phyloP scores from a whole-genome alignment of 2,329 filamentous ascomycete species.

The Capronia americana region DNA sequence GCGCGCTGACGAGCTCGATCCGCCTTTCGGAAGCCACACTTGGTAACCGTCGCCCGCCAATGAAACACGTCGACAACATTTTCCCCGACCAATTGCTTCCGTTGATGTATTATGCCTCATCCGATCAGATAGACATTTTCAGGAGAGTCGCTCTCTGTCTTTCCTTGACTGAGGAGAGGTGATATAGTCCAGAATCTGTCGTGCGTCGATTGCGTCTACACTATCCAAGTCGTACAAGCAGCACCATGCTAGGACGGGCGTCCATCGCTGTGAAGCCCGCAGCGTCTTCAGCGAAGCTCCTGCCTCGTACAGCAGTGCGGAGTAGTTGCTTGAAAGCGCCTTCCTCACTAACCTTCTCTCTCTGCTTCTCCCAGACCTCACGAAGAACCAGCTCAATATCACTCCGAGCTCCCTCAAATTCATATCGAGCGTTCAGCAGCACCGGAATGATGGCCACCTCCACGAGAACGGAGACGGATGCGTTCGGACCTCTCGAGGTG shows the following conservation, averaged over 20 bases:
- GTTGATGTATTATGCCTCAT: not conserved
- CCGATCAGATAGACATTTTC: not conserved
- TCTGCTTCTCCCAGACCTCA: slow-evolving; percentile 25
- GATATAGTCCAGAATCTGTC: not conserved
- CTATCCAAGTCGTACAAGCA: slow-evolving; percentile 6
- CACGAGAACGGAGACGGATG: slow-evolving; percentile 89
- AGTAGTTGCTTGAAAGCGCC: slow-evolving; percentile 33
- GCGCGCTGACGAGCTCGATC: not conserved
- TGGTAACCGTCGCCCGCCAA: slow-evolving; percentile 2
- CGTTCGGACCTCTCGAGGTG: slow-evolving; percentile 90
- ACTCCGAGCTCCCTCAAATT: slow-evolving; percentile 17
- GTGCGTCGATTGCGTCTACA: not conserved
- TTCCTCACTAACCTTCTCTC: slow-evolving; percentile 31
- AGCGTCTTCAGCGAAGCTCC: slow-evolving; percentile 33
- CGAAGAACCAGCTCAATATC: slow-evolving; percentile 16
- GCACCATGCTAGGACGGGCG: slow-evolving; percentile 31
- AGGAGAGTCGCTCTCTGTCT: not conserved
- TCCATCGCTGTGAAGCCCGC: slow-evolving; percentile 23
- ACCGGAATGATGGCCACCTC: slow-evolving; percentile 33
- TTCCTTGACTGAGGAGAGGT: not conserved
- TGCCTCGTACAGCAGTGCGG: slow-evolving; percentile 30
- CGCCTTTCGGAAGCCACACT: slow-evolving; percentile 4
- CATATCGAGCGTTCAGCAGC: slow-evolving; percentile 34
- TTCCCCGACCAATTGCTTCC: slow-evolving; percentile 19
- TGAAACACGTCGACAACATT: slow-evolving; percentile 8